phyloP scores from a whole-genome alignment of 2,329 filamentous ascomycete species.

The Ilyonectria robusta region DNA sequence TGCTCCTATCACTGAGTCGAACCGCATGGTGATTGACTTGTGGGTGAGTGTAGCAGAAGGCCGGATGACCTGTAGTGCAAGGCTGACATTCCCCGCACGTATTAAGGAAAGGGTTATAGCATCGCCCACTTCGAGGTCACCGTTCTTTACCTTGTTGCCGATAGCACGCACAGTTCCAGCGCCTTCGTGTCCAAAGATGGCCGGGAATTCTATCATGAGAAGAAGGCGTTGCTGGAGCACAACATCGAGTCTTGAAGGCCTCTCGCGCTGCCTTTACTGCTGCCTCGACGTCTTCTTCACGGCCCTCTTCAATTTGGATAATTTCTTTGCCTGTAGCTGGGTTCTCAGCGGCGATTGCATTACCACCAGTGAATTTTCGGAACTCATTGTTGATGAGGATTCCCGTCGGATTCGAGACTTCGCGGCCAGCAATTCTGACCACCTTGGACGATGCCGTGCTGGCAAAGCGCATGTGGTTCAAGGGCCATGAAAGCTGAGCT shows the following conservation, averaged over 20 bases:
- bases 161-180: no score
- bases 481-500: not conserved
- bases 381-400: slow-evolving; percentile 28
- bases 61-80: no score
- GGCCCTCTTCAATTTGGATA: slow-evolving; percentile 1
- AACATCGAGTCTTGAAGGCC: slow-evolving; percentile 49
- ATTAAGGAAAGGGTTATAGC: no score
- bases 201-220: no score
- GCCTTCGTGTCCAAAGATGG: no score
- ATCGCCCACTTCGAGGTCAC: no score
- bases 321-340: slow-evolving; percentile 13
- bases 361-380: slow-evolving; percentile 2
- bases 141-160: no score
- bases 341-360: slow-evolving; percentile 8
- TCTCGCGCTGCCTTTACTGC: slow-evolving; percentile 24
- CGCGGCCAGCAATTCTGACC: slow-evolving; percentile 16
- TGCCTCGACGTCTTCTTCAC: slow-evolving; percentile 19
- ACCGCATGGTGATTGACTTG: no score
- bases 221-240: no score
- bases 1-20: no score
- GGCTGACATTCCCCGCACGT: no score
- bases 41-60: no score
- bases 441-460: slow-evolving; percentile 16
- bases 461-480: slow-evolving; percentile 16
- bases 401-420: slow-evolving; percentile 19